A percentile compares a stretch with the other conserved stretches of the same genome.
Evolutionary conservation across 257 asterid genomes (phyloP).

Genomic region (Solanum sitiens): DNA sequence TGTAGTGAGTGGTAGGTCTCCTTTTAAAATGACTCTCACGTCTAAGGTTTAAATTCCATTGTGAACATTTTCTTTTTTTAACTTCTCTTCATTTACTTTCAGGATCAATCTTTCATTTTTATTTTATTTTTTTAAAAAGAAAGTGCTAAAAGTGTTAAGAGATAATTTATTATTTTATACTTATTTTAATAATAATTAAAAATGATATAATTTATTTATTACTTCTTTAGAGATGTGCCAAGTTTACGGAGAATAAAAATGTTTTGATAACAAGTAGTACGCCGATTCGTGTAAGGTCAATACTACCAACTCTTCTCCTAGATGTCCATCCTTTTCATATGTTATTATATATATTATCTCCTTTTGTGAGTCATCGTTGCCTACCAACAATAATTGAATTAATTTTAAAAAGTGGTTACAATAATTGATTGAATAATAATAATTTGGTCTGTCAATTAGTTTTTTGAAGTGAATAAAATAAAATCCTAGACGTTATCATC

Average conservation of each 20-base stretch:
- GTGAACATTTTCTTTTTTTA: too few relatives aligned
- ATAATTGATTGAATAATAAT: background rate
- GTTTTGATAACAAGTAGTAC: background rate
- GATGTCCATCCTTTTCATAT: background rate
- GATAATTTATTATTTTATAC: too few relatives aligned
- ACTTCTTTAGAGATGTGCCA: background rate
- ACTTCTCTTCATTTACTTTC: too few relatives aligned
- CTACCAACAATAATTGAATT: background rate
- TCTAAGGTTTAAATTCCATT: too few relatives aligned
- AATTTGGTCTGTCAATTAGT: background rate
- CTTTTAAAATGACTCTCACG: too few relatives aligned
- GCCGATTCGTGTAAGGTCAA: too few relatives aligned
- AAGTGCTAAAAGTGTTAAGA: too few relatives aligned
- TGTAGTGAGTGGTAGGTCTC: too few relatives aligned
- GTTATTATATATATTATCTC: background rate
- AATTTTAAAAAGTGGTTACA: background rate
- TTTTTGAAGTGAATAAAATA: background rate
- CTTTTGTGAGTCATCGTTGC: constrained; percentile 1
- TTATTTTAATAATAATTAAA: too few relatives aligned
- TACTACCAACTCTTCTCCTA: background rate
- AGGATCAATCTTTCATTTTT: too few relatives aligned
- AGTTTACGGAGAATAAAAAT: background rate
- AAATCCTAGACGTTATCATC: background rate
- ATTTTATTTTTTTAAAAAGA: rapidly evolving
- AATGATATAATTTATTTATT: too few relatives aligned